phyloP scores from a whole-genome alignment of 1,284 basidiomycete species.

The Ustanciosporium gigantosporum region DNA sequence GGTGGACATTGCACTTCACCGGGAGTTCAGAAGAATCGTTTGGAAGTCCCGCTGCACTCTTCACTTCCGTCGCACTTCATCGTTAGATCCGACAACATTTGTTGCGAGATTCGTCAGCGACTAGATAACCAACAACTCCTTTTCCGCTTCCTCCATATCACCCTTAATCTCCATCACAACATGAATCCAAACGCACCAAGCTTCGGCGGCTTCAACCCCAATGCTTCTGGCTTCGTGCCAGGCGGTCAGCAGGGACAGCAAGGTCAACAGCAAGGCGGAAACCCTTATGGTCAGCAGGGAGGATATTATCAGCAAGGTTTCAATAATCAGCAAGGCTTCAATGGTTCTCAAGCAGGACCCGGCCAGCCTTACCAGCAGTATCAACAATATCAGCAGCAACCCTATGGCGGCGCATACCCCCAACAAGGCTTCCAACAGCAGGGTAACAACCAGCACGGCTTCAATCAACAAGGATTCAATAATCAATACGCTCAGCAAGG shows the following conservation, averaged over 20 bases:
- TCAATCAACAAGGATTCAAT: constrained; percentile 35
- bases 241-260: constrained; percentile 34
- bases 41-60: too few species aligned
- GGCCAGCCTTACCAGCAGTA: constrained; percentile 28
- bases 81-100: too few species aligned
- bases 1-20: too few species aligned
- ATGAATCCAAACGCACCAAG: constrained; percentile 61
- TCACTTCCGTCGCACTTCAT: too few species aligned
- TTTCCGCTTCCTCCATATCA: too few species aligned
- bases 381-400: constrained; percentile 29
- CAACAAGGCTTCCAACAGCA: constrained; percentile 9
- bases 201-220: constrained; percentile 58
- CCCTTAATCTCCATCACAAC: not conserved
- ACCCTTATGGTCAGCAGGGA: constrained; percentile 29
- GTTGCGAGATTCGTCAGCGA: too few species aligned
- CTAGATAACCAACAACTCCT: too few species aligned
- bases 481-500: constrained; percentile 27
- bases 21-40: too few species aligned
- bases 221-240: constrained; percentile 56
- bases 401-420: constrained; percentile 34
- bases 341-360: constrained; percentile 14
- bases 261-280: constrained; percentile 24
- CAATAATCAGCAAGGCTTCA: constrained; percentile 19
- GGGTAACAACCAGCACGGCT: constrained; percentile 10
- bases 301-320: constrained; percentile 45